Base-by-base conservation (phyloP, 495 filamentous ascomycete species). In the Penicillium desertorum region DNA sequence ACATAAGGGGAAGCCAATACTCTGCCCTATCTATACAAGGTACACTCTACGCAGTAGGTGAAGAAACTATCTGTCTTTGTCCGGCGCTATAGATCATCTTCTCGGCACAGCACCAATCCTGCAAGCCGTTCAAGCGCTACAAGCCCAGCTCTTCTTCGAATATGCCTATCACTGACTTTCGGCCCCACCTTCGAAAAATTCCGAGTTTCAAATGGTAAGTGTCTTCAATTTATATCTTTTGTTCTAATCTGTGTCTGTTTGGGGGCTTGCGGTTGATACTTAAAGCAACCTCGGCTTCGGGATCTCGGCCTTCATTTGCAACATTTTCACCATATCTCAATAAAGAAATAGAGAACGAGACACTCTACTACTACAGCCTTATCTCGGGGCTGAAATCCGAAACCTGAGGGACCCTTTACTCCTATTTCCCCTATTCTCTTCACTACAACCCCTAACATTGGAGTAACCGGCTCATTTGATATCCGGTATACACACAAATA, bases 141-240 rank as follows among this genome's bases (percentile, higher is more conserved):
- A 17, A 27, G 45, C 20, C 32, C 12, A 50, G 20, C n/a, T 37
- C n/a, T 49, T 17, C 47, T 37, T 19, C 4, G 22, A 47, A 48
- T 45, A 49, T 49, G 54, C 45, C 49, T 50, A 50, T 57, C 45
- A 57, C 10, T 23, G 41, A 22, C 3, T n/a, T 20, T 30, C 9
- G 36, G 54, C 54, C 44, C 54, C 54, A 56, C 54, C 14, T n/a
- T 45, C 22, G 41, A 14, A 45, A 45, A 36, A 14, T 53, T 53
- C 27, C 51, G 11, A 44, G 41, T 36, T 44, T 16, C n/a, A 53
- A n/a, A 3, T 39, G 43, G 6, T 27, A 27, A 27, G 27, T 25
- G 45, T 8, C 25, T 25, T 51, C 49, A 4, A 29, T 23, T 52
- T 34, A 4, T 14, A 34, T 34, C 30, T n/a, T 42, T n/a, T 9